A percentile compares a stretch with the other conserved stretches of the same genome.
These are phyloP conservation scores for Chaetomium tenue DNA, from an alignment of 495 filamentous ascomycete species.

Conservation along the genomic window DNA sequence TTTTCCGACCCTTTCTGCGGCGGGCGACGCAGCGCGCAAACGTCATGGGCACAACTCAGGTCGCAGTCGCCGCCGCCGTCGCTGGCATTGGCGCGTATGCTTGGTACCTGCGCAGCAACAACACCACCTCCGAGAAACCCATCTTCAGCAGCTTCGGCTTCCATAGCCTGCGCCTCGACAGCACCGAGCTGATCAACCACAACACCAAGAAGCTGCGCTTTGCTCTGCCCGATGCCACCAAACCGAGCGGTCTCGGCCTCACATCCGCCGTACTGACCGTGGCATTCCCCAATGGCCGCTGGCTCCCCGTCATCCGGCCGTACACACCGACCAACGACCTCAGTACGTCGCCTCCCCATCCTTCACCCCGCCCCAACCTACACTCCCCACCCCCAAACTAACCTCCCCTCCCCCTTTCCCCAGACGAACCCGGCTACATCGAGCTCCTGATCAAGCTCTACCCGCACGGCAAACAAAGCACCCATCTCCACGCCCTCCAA, in stretches of 20 bases:
- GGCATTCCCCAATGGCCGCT: constrained; percentile 52
- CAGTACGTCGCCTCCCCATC: constrained; percentile 36
- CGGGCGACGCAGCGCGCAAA: constrained; percentile 23
- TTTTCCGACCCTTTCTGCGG: constrained; percentile 21
- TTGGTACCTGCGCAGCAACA: constrained; percentile 26
- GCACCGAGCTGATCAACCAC: constrained; percentile 59
- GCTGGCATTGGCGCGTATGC: constrained; percentile 34
- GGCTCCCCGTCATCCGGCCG: constrained; percentile 55
- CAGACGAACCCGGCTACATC: constrained; percentile 54
- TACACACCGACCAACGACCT: constrained; percentile 60
- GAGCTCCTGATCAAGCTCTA: constrained; percentile 65
- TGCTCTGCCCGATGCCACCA: constrained; percentile 52
- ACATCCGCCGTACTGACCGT: constrained; percentile 58
- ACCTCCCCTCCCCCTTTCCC: not conserved
- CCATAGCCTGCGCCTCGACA: constrained; percentile 44
- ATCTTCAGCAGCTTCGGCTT: constrained; percentile 38
- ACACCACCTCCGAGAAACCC: constrained; percentile 25
- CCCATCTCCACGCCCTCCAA: constrained; percentile 58
- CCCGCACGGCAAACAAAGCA: constrained; percentile 60
- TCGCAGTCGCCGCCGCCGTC: constrained; percentile 32
- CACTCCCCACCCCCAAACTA: not conserved
- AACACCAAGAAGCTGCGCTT: constrained; percentile 66
- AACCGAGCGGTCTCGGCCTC: constrained; percentile 51
- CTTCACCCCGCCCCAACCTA: not conserved
- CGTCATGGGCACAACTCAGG: constrained; percentile 30